Percentiles rank a stretch among this genome's conserved stretches.
These are phyloP conservation scores for Chamaenerion angustifolium DNA, from an alignment of 345 rosid genomes.

Conservation along the genomic window DNA sequence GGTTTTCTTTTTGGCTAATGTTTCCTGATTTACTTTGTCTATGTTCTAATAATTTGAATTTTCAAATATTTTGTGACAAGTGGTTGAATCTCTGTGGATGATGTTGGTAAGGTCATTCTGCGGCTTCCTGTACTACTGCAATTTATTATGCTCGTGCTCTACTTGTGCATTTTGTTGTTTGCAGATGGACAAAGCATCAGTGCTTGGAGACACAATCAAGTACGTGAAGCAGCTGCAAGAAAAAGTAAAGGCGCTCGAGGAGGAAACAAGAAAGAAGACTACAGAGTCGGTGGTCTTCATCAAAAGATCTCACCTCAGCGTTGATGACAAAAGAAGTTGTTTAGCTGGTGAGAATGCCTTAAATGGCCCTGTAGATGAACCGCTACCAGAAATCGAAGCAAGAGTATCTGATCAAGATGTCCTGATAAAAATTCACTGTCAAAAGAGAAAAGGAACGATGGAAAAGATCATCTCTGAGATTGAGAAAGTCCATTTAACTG, in stretches of 20 bases:
- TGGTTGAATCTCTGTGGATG: no score
- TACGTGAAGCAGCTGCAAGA: constrained; percentile 80
- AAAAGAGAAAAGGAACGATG: constrained; percentile 47
- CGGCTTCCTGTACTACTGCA: neutral
- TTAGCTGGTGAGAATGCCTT: constrained; percentile 18
- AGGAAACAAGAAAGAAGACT: constrained; percentile 41
- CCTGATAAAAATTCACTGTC: constrained; percentile 62
- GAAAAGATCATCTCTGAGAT: constrained; percentile 51
- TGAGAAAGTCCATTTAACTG: constrained; percentile 40
- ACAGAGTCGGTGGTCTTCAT: constrained; percentile 60
- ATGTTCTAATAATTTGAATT: no score
- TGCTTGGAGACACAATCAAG: constrained; percentile 73
- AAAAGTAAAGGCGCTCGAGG: constrained; percentile 54
- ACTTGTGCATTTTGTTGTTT: neutral
- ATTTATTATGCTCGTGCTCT: neutral
- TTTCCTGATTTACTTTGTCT: no score
- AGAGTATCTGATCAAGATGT: constrained; percentile 53
- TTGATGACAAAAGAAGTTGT: constrained; percentile 26
- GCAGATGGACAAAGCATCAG: constrained; percentile 93
- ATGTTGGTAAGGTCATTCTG: no score
- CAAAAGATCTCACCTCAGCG: constrained; percentile 45
- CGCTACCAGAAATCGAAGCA: constrained; percentile 74
- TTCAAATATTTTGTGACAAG: no score
- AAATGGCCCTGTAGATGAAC: constrained; percentile 14
- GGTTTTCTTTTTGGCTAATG: no score